Evolutionary conservation across 208 protist species (phyloP).

Genomic region (Herpetomonas tarakana): DNA sequence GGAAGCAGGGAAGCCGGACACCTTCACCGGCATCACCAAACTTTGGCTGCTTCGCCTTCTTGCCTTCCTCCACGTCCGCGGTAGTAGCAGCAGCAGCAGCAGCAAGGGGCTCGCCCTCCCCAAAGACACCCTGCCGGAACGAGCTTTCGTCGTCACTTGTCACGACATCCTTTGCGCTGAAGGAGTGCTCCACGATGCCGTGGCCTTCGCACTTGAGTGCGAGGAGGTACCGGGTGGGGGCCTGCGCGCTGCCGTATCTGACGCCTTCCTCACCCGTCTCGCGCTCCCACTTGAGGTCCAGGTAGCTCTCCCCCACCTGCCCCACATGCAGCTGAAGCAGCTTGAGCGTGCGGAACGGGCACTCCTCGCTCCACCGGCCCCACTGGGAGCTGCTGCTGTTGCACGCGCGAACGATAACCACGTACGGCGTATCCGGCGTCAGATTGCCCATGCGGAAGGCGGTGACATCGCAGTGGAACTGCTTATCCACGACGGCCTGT

Average conservation of each 20-base stretch:
- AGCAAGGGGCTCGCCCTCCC: conserved; percentile 19
- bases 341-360: conserved; percentile 57
- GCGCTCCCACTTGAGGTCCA: conserved; percentile 65
- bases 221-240: conserved; percentile 32
- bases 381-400: conserved; percentile 54
- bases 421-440: conserved; percentile 65
- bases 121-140: conserved; percentile 14
- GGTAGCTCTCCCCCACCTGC: conserved; percentile 78
- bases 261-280: conserved; percentile 26
- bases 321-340: conserved; percentile 44
- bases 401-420: conserved; percentile 77
- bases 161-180: background rate
- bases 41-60: too few relatives aligned
- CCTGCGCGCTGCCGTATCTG: conserved; percentile 7
- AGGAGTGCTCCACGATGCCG: background rate
- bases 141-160: conserved; percentile 6
- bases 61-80: too few relatives aligned
- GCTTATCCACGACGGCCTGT: conserved; percentile 80
- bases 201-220: conserved; percentile 5
- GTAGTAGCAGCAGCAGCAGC: too few relatives aligned
- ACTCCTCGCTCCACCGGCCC: conserved; percentile 88
- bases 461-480: conserved; percentile 69
- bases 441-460: conserved; percentile 57
- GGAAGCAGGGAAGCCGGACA: conserved; percentile 27
- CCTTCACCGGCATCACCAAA: too few relatives aligned